Evolutionary conservation across 2,329 filamentous ascomycete species (phyloP).

Genomic region (Tolypocladium ophioglossoides): DNA sequence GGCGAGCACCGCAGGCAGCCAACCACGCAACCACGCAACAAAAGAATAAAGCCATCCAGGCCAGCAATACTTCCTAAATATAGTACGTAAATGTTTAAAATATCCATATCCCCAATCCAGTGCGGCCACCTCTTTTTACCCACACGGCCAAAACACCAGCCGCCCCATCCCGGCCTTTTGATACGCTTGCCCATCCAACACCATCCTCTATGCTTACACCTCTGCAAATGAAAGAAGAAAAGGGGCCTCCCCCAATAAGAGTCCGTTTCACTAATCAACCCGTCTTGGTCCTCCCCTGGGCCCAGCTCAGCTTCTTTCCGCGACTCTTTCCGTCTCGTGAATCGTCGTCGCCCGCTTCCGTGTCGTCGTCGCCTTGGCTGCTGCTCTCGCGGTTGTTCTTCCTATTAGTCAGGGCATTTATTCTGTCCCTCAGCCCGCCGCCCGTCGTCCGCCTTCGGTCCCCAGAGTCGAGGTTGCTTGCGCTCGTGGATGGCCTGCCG

Average conservation of each 20-base stretch:
- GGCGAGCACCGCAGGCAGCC: too few relatives aligned
- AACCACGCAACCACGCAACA: too few relatives aligned
- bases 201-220: background rate
- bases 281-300: slow-evolving; percentile 9
- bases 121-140: too few relatives aligned
- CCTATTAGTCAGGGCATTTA: slow-evolving; percentile 22
- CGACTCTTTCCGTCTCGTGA: slow-evolving; percentile 3
- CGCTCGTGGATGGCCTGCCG: slow-evolving; percentile 21
- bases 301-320: slow-evolving; percentile 5
- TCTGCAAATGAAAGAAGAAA: background rate
- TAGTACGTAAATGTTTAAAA: too few relatives aligned
- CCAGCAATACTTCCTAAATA: too few relatives aligned
- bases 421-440: slow-evolving; percentile 22
- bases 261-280: slow-evolving; percentile 1
- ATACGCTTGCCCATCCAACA: background rate
- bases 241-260: background rate
- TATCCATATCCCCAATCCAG: too few relatives aligned
- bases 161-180: background rate
- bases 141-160: background rate
- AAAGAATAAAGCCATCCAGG: too few relatives aligned
- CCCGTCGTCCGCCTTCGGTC: slow-evolving; percentile 18
- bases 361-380: slow-evolving; percentile 10
- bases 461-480: slow-evolving; percentile 13
- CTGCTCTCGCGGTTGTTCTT: slow-evolving; percentile 14
- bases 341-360: slow-evolving; percentile 12